Conservation (phyloP, 345 rosid species). For the Erucastrum elatum region DNA sequence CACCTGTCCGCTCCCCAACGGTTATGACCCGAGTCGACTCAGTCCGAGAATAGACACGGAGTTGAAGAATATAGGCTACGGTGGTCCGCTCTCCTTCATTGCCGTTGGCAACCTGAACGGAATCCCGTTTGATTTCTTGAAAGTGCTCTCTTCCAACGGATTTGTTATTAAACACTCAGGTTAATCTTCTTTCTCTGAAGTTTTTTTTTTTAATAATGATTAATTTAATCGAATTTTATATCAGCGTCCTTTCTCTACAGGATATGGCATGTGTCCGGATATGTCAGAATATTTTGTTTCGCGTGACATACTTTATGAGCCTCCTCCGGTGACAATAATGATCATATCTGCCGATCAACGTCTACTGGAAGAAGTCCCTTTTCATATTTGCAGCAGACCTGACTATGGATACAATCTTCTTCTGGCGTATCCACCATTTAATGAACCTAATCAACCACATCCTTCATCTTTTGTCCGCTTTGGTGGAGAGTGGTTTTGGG, state of each 20-base stretch:
- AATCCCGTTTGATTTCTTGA: neutral
- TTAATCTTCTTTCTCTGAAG: neutral
- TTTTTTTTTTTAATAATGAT: too few relatives aligned
- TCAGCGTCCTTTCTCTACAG: neutral
- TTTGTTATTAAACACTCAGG: neutral
- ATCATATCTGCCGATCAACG: neutral
- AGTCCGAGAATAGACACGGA: neutral
- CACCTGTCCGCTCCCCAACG: neutral
- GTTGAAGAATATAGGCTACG: neutral
- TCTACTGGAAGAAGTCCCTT: neutral
- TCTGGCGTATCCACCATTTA: neutral
- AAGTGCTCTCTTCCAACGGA: neutral
- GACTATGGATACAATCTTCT: neutral
- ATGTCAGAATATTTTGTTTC: neutral
- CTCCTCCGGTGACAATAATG: neutral
- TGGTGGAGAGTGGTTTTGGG: neutral
- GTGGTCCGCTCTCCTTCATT: neutral
- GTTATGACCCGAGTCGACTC: neutral
- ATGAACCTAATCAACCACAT: neutral
- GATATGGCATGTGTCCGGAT: neutral
- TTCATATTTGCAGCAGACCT: neutral
- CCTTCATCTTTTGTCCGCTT: neutral
- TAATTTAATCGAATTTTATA: too few relatives aligned
- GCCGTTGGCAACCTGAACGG: neutral
- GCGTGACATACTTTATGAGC: neutral